A percentile compares a stretch with the other conserved stretches of the same genome.
Evolutionary conservation across 2,329 filamentous ascomycete species (phyloP).

Genomic region (Hymenoscyphus linearis): DNA sequence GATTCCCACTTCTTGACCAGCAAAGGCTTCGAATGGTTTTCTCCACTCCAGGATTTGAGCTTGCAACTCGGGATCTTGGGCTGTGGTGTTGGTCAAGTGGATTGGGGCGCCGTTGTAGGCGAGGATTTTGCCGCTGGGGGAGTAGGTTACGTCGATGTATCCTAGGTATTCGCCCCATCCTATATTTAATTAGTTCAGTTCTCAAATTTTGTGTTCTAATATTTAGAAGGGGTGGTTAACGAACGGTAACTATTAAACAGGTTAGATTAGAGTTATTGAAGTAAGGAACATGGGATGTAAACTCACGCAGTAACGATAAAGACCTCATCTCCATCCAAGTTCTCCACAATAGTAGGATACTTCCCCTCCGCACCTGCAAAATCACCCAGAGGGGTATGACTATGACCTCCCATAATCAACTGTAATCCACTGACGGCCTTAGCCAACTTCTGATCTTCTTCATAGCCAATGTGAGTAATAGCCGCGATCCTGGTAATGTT

Average conservation of each 20-base stretch:
- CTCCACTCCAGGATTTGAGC: constrained; percentile 54
- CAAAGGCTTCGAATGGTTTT: constrained; percentile 54
- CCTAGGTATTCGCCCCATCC: constrained; percentile 62
- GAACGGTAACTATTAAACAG: background rate
- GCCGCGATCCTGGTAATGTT: constrained; percentile 60
- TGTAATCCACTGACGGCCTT: constrained; percentile 56
- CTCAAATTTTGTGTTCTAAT: background rate
- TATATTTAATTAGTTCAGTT: constrained; percentile 5
- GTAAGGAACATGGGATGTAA: background rate
- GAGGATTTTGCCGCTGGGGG: constrained; percentile 53
- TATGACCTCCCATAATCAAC: constrained; percentile 62
- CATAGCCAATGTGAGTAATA: constrained; percentile 63
- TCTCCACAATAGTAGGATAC: constrained; percentile 59
- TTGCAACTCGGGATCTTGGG: constrained; percentile 52
- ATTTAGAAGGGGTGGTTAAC: background rate
- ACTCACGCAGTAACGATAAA: constrained; percentile 57
- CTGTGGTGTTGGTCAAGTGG: constrained; percentile 56
- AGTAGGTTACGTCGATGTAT: constrained; percentile 62
- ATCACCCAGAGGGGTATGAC: constrained; percentile 54
- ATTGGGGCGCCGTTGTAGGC: constrained; percentile 60
- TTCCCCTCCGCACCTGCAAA: constrained; percentile 52
- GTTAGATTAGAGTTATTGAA: background rate
- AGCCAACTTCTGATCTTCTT: constrained; percentile 57
- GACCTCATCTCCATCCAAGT: constrained; percentile 57
- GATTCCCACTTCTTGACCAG: constrained; percentile 50